Base-by-base conservation (phyloP, 306 rosid species). In the Casuarina glauca region DNA sequence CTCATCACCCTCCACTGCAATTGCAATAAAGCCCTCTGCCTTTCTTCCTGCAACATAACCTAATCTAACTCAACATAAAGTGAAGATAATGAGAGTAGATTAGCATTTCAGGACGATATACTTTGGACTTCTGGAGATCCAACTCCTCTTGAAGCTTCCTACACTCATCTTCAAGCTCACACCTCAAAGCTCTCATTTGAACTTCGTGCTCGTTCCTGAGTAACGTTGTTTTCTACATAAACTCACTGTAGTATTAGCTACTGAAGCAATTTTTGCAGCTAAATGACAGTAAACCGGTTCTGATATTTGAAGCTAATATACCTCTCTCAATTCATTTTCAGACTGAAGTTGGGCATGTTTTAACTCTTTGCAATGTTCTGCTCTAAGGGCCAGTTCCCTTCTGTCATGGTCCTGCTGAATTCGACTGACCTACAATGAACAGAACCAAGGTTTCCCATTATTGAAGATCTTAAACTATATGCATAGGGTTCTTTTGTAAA, bases 1-100 rank as follows among this genome's bases (percentile, higher is more conserved):
- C 96, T 83, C 98, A 96, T 95, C 83, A 93, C 98, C 86, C 86
- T 91, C 99, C 98, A 96, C 86, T 91, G 97, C 93, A 96, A 77
- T 81, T 96, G 94, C 90, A 96, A 82, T 79, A 96, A 85, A 73
- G 98, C 92, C 84, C 91, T 91, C 87, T 96, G 99, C 86, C 90
- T 88, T 69, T 96, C 97, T 90, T 96, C 99, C 99, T 90, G 86
- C 76, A 76, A 83, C 73, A 78, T 48, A 69, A 70, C 69, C 84
- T 61, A 13, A 73, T 43, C 41, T 50, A 62, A 63, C 42, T 73
- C 64, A 63, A 26, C 16, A 63, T 39, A 84, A 73, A 44, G 62
- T 61, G 36, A 36, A 3, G 3, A 44, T n/a, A 73, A 64, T 44
- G 63, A 41, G 44, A 74, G 35, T 50, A 70, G 73, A 74, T 86